Conservation (phyloP, 441 rosid genomes). For the Raphanus hybrid region DNA sequence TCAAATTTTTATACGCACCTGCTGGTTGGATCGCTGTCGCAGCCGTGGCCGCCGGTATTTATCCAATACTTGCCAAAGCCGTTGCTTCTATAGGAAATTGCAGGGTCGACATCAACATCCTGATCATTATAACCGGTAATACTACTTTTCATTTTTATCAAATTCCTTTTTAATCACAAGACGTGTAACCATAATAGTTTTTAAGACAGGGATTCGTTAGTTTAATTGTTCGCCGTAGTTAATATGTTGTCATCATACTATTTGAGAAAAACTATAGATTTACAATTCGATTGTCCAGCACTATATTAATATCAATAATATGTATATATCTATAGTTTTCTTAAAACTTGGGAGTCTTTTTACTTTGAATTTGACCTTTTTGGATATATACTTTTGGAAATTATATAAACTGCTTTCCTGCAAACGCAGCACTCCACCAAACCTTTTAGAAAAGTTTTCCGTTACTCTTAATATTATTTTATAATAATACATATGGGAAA, state of each 20-base stretch:
- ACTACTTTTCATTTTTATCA: neutral
- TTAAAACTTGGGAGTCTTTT: slow-evolving; percentile 14
- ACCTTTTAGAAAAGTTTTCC: slow-evolving; percentile 38
- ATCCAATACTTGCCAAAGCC: slow-evolving; percentile 62
- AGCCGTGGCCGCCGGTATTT: slow-evolving; percentile 66
- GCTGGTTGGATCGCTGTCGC: slow-evolving; percentile 73
- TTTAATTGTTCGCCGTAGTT: neutral
- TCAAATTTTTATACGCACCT: slow-evolving; percentile 64
- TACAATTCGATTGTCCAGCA: neutral
- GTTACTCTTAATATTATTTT: neutral
- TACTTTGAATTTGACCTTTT: slow-evolving; percentile 9
- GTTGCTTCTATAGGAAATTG: slow-evolving; percentile 49
- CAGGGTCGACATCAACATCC: slow-evolving; percentile 69
- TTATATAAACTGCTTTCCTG: slow-evolving; percentile 21
- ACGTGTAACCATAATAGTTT: neutral
- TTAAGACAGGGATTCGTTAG: neutral
- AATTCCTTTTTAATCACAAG: neutral
- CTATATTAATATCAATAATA: neutral
- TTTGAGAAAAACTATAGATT: neutral
- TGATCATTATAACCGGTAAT: slow-evolving; percentile 77
- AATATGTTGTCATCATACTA: neutral
- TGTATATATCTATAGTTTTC: neutral
- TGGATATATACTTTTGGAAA: slow-evolving; percentile 9
- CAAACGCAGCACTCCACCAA: slow-evolving; percentile 40
- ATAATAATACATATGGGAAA: neutral